Base-by-base conservation (phyloP, 1,139 yeast species). In the Protomyces pachydermus region DNA sequence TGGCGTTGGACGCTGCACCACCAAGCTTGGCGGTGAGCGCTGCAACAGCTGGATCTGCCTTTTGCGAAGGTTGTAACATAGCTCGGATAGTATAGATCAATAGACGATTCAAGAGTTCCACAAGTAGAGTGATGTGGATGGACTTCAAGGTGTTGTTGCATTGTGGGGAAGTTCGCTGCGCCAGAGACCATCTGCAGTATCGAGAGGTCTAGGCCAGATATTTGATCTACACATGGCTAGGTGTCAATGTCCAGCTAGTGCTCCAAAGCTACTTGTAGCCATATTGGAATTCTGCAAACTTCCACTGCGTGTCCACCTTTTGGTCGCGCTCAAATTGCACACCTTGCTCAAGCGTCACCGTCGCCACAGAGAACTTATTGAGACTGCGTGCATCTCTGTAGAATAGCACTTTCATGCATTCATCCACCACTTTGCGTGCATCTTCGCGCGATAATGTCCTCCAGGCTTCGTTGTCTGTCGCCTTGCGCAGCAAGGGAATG, bases 341-440 rank as follows among this genome's bases (percentile, higher is more conserved):
- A 46, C 84, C 84, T 56, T 82, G 80, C 66, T 83, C 85, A 58
- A 83, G 81, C 61, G 76, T 77, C 67, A 93, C 80, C n/a, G 91
- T 84, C 12, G 93, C 95, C 71, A 93, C 76, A 0, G 93, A 82
- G 76, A 87, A 95, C 73, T 85, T 86, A 75, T 93, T 96, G 68
- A 89, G 79, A 20, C 97, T 88, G 73, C 98, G 85, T 1, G 98
- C 98, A 74, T 95, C 99, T 76, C 99, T 84, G 80, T 95, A 95
- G 76, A 86, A 93, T 69, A 95, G 81, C 6, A 95, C 96, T 76
- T 89, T 90, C 98, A 95, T 91, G 72, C 95, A 85, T 73, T 91
- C 90, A 72, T 84, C 82, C 56, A 95, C 80, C 16, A 86, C 84
- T 65, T 82, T 81, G 67, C 87, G 82, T 1, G 97, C 98, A 63